Conservation (phyloP, 2,329 filamentous ascomycete species). For the Diaporthe australafricana region DNA sequence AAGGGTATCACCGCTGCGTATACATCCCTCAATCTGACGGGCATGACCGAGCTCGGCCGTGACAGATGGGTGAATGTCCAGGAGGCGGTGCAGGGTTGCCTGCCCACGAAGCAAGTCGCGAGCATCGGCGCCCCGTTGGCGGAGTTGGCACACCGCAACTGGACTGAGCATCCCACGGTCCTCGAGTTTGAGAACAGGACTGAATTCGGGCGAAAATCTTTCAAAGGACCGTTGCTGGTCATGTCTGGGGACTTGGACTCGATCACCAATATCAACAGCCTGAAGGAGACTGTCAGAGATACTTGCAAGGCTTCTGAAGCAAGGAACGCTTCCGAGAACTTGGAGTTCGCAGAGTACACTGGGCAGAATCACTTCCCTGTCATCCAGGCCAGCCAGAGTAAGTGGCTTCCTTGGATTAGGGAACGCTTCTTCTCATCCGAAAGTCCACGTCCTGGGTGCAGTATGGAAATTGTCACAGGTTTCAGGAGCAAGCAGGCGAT, state of each 20-base stretch:
- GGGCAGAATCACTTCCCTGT: background rate
- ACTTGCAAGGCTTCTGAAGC: background rate
- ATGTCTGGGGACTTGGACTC: background rate
- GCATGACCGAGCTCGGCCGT: conserved; percentile 7
- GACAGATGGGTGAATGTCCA: conserved; percentile 14
- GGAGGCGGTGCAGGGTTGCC: conserved; percentile 18
- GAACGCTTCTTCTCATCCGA: background rate
- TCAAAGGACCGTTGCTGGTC: background rate
- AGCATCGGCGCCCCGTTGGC: background rate
- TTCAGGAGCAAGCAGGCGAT: background rate
- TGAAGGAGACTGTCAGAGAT: background rate
- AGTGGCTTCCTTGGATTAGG: background rate
- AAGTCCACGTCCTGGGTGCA: background rate
- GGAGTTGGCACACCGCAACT: background rate
- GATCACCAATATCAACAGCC: background rate
- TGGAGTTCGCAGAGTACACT: background rate
- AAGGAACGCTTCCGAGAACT: background rate
- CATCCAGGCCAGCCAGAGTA: conserved; percentile 4
- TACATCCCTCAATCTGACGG: background rate
- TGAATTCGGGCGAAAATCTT: background rate
- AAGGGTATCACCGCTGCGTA: conserved; percentile 16
- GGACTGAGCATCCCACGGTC: background rate
- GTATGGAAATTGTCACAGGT: background rate
- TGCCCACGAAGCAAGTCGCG: conserved; percentile 6
- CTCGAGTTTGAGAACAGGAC: background rate